These are phyloP conservation scores for Yamadazyma phyllophila DNA, from an alignment of 805 yeast species.

Conservation along the genomic window DNA sequence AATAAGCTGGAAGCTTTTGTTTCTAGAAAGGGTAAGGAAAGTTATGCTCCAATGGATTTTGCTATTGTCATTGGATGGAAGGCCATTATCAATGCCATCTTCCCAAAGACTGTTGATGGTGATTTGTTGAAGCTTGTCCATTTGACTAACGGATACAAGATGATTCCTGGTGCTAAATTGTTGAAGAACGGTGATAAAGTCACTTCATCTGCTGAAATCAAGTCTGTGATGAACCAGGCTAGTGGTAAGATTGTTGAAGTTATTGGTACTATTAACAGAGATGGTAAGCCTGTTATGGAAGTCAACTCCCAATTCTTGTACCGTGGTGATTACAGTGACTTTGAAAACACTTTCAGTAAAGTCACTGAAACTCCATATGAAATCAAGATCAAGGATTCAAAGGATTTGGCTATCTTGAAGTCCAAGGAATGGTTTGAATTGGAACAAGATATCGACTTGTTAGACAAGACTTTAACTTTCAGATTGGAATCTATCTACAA, in stretches of 20 bases:
- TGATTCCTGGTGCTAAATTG: conserved; percentile 90
- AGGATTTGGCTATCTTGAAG: conserved; percentile 88
- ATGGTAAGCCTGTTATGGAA: conserved; percentile 80
- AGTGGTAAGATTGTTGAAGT: conserved; percentile 96
- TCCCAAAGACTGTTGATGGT: conserved; percentile 96
- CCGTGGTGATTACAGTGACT: conserved; percentile 89
- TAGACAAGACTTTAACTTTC: conserved; percentile 80
- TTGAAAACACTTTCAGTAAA: conserved; percentile 88
- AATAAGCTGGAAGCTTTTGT: conserved; percentile 96
- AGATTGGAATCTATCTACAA: conserved; percentile 82
- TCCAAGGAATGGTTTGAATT: conserved; percentile 98
- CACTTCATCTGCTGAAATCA: conserved; percentile 76
- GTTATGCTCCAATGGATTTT: conserved; percentile 97
- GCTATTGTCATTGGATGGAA: conserved; percentile 99
- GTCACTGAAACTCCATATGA: conserved; percentile 84
- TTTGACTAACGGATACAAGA: conserved; percentile 88
- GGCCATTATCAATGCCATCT: conserved; percentile 95
- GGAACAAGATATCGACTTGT: conserved; percentile 64
- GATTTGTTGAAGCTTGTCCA: conserved; percentile 93
- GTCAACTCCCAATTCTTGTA: conserved; percentile 94
- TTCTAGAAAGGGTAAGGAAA: conserved; percentile 76
- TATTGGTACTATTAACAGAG: conserved; percentile 80
- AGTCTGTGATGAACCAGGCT: conserved; percentile 85
- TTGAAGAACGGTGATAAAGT: conserved; percentile 86
- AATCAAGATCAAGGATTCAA: conserved; percentile 65